Percentiles rank a stretch among this genome's conserved stretches.
Conservation (phyloP, 371 early-diverging fungal species). For the Parasitella parasitica region DNA sequence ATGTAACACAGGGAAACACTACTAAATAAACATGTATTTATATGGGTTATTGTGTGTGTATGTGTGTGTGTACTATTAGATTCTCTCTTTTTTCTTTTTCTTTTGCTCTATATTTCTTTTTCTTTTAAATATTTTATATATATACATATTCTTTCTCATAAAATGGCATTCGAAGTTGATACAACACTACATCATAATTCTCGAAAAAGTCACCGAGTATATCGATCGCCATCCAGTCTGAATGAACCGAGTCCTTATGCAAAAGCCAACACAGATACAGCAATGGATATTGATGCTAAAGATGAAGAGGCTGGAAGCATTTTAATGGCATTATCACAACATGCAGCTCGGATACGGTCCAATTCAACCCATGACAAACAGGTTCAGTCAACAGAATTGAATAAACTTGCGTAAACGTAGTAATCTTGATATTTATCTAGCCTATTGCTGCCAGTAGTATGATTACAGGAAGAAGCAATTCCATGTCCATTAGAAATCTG, state of each 20-base stretch:
- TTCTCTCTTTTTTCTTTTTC: neutral
- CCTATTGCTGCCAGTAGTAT: neutral
- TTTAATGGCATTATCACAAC: constrained; percentile 20
- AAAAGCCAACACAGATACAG: neutral
- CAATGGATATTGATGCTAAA: constrained; percentile 25
- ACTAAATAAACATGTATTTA: neutral
- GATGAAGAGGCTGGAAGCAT: constrained; percentile 26
- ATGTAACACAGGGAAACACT: neutral
- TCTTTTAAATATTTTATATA: too few species aligned
- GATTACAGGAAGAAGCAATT: constrained; percentile 8
- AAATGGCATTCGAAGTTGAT: neutral
- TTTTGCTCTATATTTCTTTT: neutral
- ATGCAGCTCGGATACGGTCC: neutral
- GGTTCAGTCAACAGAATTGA: neutral
- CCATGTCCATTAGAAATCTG: constrained; percentile 23
- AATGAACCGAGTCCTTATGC: constrained; percentile 6
- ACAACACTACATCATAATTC: neutral
- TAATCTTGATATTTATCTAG: neutral
- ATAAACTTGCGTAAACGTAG: too few species aligned
- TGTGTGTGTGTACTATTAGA: neutral
- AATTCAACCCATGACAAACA: constrained; percentile 5
- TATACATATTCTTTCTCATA: too few species aligned
- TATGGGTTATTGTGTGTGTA: neutral
- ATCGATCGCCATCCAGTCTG: constrained; percentile 7
- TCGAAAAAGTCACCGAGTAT: constrained; percentile 15